Conservation (phyloP, 2,329 filamentous ascomycete genomes). For the Cordyceps militaris region DNA sequence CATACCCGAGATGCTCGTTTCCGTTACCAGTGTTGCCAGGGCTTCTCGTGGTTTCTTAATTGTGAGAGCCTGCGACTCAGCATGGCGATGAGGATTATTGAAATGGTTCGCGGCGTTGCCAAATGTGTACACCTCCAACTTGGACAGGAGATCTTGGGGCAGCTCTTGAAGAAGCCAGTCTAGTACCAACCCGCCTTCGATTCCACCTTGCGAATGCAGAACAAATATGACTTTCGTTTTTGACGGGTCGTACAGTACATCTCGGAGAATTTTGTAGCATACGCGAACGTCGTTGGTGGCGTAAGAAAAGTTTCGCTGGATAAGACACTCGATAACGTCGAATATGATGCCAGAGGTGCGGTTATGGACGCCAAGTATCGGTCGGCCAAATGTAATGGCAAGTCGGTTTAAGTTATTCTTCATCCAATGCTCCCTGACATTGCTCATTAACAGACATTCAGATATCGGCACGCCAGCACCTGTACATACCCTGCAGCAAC, state of each 20-base stretch:
- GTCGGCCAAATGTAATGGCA: constrained; percentile 64
- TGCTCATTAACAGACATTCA: constrained; percentile 12
- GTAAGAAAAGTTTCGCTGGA: constrained; percentile 69
- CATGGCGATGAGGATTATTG: constrained; percentile 61
- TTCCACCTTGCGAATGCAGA: constrained; percentile 70
- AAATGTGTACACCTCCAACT: constrained; percentile 73
- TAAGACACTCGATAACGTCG: constrained; percentile 68
- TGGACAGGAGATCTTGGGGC: constrained; percentile 55
- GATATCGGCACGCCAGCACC: background rate
- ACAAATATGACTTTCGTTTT: constrained; percentile 67
- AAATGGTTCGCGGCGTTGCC: constrained; percentile 75
- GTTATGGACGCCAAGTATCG: constrained; percentile 68
- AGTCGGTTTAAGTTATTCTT: constrained; percentile 64
- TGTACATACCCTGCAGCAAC: constrained; percentile 52
- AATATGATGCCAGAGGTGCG: constrained; percentile 67
- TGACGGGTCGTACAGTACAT: constrained; percentile 52
- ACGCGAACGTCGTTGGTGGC: constrained; percentile 60
- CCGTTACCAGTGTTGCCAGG: constrained; percentile 28
- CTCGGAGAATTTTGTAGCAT: constrained; percentile 56
- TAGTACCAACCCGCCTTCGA: constrained; percentile 64
- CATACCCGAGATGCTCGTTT: constrained; percentile 26
- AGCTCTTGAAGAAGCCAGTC: constrained; percentile 73
- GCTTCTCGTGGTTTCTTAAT: constrained; percentile 28
- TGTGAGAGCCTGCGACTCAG: constrained; percentile 34
- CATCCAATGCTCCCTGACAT: constrained; percentile 53